phyloP scores from a whole-genome alignment of 805 yeast species.

The Priceomyces castillae region DNA sequence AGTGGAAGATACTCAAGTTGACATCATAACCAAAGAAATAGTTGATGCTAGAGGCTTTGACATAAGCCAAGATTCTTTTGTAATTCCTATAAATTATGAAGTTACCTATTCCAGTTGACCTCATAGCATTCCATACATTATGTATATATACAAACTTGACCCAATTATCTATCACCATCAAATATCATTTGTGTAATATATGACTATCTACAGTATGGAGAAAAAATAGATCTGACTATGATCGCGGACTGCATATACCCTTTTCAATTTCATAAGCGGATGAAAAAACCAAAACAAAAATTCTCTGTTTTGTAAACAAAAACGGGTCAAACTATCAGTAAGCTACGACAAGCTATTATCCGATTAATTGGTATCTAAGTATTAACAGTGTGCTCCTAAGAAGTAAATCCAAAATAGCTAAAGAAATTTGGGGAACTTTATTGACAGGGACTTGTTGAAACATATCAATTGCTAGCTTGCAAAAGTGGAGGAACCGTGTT shows the following conservation, averaged over 20 bases:
- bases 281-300: conserved; percentile 13
- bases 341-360: background rate
- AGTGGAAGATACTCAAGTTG: conserved; percentile 62
- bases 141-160: too few species aligned
- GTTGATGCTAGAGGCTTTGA: conserved; percentile 74
- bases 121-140: too few species aligned
- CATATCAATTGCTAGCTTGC: conserved; percentile 2
- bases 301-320: conserved; percentile 21
- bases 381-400: background rate
- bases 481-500: conserved; percentile 4
- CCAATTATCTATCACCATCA: too few species aligned
- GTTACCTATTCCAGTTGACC: too few species aligned
- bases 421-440: background rate
- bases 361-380: background rate
- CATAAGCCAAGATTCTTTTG: conserved; percentile 48
- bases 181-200: too few species aligned
- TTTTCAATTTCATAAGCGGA: conserved; percentile 5
- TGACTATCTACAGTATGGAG: too few species aligned
- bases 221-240: too few species aligned
- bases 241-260: too few species aligned
- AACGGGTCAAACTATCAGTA: conserved; percentile 3
- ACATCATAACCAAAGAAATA: conserved; percentile 60
- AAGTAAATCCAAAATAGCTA: background rate
- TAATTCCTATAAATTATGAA: conserved; percentile 53
- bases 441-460: background rate